Base-by-base conservation (phyloP, 1,284 basidiomycete species). In the Apiotrichum mycotoxinovorans region DNA sequence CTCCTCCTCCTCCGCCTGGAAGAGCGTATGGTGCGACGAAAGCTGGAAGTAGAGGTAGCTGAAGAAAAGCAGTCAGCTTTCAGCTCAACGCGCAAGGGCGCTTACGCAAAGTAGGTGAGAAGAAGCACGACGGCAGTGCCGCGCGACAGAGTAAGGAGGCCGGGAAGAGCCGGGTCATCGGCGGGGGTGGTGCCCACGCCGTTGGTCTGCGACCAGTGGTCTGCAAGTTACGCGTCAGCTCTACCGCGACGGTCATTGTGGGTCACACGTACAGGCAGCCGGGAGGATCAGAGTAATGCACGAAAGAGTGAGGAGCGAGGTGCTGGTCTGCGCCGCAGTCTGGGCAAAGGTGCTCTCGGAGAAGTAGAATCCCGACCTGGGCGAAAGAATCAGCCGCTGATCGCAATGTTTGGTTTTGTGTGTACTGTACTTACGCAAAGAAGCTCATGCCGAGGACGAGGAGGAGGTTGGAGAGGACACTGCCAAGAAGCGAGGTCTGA, bases 261-360 rank as follows among this genome's bases (percentile, higher is more conserved):
- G 12, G 12, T 30, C 12, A 5, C 23, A 68, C 66, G 54, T 51
- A 73, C 91, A 94, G 1, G 91, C 91, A 33, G 91, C 91, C n/a
- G 91, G 91, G 57, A 96, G 87, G 61, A 93, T 87, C 41, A 96
- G 82, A 27, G 91, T 92, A 73, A 94, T 91, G 73, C 88, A 89
- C 8, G 91, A 83, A 35, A 95, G 79, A 4, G 89, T 92, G 88
- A 94, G 88, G 57, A 95, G 79, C 81, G 89, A 74, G 10, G 73
- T 72, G 57, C 77, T 91, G 80, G 90, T 85, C 79, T 93, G 91
- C 11, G 91, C 90, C 30, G 88, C 91, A 17, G 88, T 91, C 25
- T 83, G 82, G 66, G 87, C 84, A 78, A 96, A 96, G 43, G 79
- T 79, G 53, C 86, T 87, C 71, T 93, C 87, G 18, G 78, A 69